These are phyloP conservation scores for Phanerochaete carnosa DNA, from an alignment of 768 basidiomycete genomes.

Conservation along the genomic window DNA sequence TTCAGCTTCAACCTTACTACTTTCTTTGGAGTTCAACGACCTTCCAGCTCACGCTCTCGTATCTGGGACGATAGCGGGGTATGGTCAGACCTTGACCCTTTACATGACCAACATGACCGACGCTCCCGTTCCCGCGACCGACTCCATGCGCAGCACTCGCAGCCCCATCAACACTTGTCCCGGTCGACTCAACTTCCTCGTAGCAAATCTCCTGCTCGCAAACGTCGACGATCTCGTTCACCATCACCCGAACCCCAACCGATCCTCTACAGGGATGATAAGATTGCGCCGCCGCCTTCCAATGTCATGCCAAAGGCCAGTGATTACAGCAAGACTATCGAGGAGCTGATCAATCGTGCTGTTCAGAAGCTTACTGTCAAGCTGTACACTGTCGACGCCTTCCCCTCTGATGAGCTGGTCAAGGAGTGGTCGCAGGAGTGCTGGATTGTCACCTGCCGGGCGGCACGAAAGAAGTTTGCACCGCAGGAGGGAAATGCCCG, in stretches of 20 bases:
- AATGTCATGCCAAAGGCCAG: neutral
- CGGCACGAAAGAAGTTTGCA: neutral
- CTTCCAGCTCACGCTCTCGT: no score
- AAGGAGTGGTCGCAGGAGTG: neutral
- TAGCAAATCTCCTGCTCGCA: neutral
- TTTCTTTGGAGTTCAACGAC: no score
- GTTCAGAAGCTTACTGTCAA: neutral
- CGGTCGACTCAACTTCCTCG: no score
- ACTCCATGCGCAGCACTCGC: neutral
- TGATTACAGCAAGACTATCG: neutral
- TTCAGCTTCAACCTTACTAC: no score
- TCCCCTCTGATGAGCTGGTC: neutral
- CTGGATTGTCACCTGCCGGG: neutral
- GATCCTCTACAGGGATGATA: neutral
- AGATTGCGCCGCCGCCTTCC: neutral
- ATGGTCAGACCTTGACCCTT: no score
- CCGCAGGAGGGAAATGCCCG: neutral
- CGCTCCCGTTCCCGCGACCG: no score
- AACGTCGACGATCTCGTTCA: neutral
- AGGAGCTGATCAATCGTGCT: neutral
- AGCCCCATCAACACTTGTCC: neutral
- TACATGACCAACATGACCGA: no score
- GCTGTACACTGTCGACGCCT: neutral
- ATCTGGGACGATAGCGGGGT: no score
- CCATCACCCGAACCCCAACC: neutral